A percentile compares a stretch with the other conserved stretches of the same genome.
Evolutionary conservation across 2,329 filamentous ascomycete genomes (phyloP).

Genomic region (Ophidiomyces ophidiicola): DNA sequence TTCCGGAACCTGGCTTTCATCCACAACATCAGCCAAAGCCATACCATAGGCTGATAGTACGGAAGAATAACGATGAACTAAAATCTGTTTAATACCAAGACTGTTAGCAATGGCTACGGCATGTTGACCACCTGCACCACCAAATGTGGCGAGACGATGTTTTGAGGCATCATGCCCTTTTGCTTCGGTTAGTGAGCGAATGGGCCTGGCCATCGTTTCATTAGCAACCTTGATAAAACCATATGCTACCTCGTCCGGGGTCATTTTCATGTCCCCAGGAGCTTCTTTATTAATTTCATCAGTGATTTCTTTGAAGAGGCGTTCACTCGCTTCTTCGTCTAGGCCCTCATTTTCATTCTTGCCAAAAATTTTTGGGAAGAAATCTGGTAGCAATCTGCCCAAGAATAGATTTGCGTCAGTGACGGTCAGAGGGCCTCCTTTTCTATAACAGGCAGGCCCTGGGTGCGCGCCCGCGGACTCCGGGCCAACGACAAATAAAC

Average conservation of each 20-base stretch:
- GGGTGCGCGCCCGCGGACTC: slow-evolving; percentile 83
- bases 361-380: slow-evolving; percentile 89
- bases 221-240: slow-evolving; percentile 85
- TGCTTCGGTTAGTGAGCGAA: slow-evolving; percentile 78
- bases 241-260: slow-evolving; percentile 69
- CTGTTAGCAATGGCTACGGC: slow-evolving; percentile 80
- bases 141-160: slow-evolving; percentile 75
- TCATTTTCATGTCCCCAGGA: slow-evolving; percentile 48
- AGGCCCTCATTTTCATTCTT: slow-evolving; percentile 68
- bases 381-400: slow-evolving; percentile 70
- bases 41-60: slow-evolving; percentile 86
- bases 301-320: slow-evolving; percentile 60
- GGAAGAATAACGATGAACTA: slow-evolving; percentile 77
- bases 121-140: slow-evolving; percentile 80
- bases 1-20: slow-evolving; percentile 61
- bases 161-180: slow-evolving; percentile 80
- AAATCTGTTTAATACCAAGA: slow-evolving; percentile 66
- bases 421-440: slow-evolving; percentile 80
- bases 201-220: slow-evolving; percentile 80
- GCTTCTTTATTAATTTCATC: slow-evolving; percentile 63
- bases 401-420: slow-evolving; percentile 85
- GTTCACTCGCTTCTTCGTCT: slow-evolving; percentile 58
- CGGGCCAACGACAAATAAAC: slow-evolving; percentile 78
- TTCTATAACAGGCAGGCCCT: slow-evolving; percentile 81
- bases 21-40: slow-evolving; percentile 78